These are phyloP conservation scores for Globisporangium lucens DNA, from an alignment of 352 stramenopile genomes.

Conservation along the genomic window DNA sequence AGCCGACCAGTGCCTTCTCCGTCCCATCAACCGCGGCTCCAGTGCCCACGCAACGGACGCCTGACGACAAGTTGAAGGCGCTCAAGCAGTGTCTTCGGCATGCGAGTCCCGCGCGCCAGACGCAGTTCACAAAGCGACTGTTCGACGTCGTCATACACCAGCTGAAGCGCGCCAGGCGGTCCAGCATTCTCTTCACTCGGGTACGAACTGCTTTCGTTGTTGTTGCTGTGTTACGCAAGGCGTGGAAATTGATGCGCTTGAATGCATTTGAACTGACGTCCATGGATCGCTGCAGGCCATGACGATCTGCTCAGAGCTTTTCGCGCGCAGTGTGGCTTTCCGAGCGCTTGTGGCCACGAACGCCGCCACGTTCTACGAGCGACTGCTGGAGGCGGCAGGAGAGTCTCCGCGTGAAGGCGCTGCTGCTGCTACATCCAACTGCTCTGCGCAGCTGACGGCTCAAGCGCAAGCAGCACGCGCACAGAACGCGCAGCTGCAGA, in stretches of 20 bases:
- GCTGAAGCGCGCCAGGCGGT: slow-evolving; percentile 18
- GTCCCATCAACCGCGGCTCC: neutral
- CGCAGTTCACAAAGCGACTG: slow-evolving; percentile 27
- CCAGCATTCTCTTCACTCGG: slow-evolving; percentile 19
- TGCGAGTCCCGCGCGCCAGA: slow-evolving; percentile 19
- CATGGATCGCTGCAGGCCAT: slow-evolving; percentile 16
- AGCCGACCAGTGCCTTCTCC: neutral
- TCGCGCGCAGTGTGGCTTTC: slow-evolving; percentile 51
- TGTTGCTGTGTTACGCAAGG: neutral
- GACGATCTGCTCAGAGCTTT: slow-evolving; percentile 47
- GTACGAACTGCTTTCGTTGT: neutral
- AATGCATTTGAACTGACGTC: neutral
- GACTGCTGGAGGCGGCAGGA: slow-evolving; percentile 42
- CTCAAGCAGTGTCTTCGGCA: slow-evolving; percentile 34
- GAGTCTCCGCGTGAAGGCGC: slow-evolving; percentile 13
- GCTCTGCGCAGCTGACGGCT: slow-evolving; percentile 12
- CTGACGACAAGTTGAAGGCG: slow-evolving; percentile 23
- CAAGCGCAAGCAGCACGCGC: neutral
- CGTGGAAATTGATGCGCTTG: neutral
- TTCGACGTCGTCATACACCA: slow-evolving; percentile 24
- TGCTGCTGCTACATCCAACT: neutral
- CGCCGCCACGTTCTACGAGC: slow-evolving; percentile 38
- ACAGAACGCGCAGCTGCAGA: slow-evolving; percentile 8
- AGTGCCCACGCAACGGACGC: neutral
- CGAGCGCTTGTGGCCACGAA: slow-evolving; percentile 43